Evolutionary conservation across 208 protist species (phyloP).

Genomic region (Wallacemonas rigidus): DNA sequence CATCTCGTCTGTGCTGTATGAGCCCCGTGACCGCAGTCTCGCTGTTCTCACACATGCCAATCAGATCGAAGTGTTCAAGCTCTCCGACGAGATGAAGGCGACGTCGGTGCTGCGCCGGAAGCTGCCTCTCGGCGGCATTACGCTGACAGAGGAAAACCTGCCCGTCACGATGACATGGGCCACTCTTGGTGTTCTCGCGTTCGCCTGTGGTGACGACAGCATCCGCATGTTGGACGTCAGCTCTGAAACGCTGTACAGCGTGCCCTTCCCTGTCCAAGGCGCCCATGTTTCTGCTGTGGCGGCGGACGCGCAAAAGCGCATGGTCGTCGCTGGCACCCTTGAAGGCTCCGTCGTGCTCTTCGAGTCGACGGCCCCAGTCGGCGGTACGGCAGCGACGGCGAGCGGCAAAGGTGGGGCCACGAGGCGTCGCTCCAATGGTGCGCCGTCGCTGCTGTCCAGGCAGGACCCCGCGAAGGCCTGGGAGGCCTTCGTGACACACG

Average conservation of each 20-base stretch:
- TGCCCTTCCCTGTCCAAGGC: constrained; percentile 55
- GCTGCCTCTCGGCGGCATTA: constrained; percentile 46
- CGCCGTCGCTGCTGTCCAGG: constrained; percentile 3
- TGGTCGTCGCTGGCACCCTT: constrained; percentile 61
- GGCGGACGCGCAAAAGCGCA: constrained; percentile 31
- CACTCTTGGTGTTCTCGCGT: constrained; percentile 62
- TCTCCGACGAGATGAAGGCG: constrained; percentile 51
- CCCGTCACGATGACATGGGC: constrained; percentile 79
- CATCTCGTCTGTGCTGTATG: constrained; percentile 67
- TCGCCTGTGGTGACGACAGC: constrained; percentile 76
- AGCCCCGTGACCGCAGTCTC: constrained; percentile 55
- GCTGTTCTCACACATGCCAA: constrained; percentile 62
- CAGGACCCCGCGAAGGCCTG: constrained; percentile 48
- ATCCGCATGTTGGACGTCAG: constrained; percentile 84
- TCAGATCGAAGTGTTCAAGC: constrained; percentile 65
- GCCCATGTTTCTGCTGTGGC: constrained; percentile 62
- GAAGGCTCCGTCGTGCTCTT: constrained; percentile 77
- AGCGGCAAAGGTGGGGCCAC: neutral
- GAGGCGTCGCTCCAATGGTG: neutral
- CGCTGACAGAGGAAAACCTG: constrained; percentile 32
- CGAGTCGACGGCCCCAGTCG: constrained; percentile 23
- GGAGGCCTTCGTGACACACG: constrained; percentile 73
- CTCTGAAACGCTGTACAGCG: constrained; percentile 69
- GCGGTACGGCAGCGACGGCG: neutral
- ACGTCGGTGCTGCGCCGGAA: constrained; percentile 66